A percentile compares a stretch with the other conserved stretches of the same genome.
phyloP scores from a whole-genome alignment of 805 yeast species.

The Starmerella bombi region DNA sequence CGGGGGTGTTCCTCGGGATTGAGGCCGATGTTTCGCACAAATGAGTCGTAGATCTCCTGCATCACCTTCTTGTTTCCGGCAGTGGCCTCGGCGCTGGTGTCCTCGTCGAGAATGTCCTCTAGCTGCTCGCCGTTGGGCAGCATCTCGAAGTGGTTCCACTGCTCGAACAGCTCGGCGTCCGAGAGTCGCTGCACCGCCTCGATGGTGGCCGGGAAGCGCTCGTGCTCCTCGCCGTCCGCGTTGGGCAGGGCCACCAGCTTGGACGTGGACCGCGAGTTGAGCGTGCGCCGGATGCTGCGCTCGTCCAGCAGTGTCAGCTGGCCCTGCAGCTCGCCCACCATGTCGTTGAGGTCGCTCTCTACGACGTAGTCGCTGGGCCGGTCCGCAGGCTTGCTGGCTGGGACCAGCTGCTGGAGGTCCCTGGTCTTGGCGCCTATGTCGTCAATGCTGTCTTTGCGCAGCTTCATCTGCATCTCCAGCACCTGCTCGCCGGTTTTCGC shows the following conservation, averaged over 20 bases:
- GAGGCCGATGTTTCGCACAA: conserved; percentile 14
- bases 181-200: conserved; percentile 10
- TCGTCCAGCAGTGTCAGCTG: conserved; percentile 69
- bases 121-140: conserved; percentile 13
- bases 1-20: conserved; percentile 14
- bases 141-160: conserved; percentile 19
- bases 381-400: conserved; percentile 9
- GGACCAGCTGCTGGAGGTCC: conserved; percentile 20
- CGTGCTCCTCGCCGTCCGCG: conserved; percentile 17
- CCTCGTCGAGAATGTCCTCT: conserved; percentile 14
- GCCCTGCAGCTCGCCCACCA: conserved; percentile 81
- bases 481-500: conserved; percentile 72
- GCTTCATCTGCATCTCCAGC: conserved; percentile 49
- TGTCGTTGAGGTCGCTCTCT: conserved; percentile 71
- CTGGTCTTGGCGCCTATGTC: conserved; percentile 18
- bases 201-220: conserved; percentile 15
- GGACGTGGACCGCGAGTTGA: conserved; percentile 40
- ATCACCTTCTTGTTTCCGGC: conserved; percentile 13
- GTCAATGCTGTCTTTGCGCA: conserved; percentile 30
- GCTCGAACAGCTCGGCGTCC: conserved; percentile 13
- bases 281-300: conserved; percentile 55
- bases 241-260: conserved; percentile 17
- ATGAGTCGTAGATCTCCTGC: conserved; percentile 16
- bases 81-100: conserved; percentile 5
- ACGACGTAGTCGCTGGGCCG: conserved; percentile 34